Evolutionary conservation across 192 early-diverging fungal species (phyloP).

Genomic region (Dissophora globulifera): DNA sequence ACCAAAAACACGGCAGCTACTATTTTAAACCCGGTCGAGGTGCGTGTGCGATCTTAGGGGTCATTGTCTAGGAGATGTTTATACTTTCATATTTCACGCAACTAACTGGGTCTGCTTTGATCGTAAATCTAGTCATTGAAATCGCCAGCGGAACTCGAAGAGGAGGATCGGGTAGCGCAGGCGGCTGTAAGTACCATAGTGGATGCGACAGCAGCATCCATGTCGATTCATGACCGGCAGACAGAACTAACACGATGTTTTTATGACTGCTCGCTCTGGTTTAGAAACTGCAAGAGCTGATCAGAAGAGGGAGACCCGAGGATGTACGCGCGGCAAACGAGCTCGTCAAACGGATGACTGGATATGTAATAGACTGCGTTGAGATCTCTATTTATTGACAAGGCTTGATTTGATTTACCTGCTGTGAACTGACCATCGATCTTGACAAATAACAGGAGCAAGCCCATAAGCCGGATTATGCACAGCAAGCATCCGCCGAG

Average conservation of each 20-base stretch:
- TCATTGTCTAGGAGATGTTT: no score
- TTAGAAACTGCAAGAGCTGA: conserved; percentile 95
- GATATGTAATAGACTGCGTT: conserved; percentile 72
- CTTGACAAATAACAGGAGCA: conserved; percentile 68
- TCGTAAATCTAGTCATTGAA: conserved; percentile 71
- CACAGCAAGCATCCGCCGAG: conserved; percentile 82
- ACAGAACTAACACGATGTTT: no score
- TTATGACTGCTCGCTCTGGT: no score
- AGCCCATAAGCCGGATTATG: conserved; percentile 83
- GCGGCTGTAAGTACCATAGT: conserved; percentile 83
- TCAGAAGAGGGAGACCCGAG: conserved; percentile 91
- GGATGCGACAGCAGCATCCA: no score
- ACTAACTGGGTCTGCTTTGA: no score
- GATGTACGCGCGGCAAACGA: conserved; percentile 96
- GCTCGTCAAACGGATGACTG: conserved; percentile 98
- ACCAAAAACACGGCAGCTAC: conserved; percentile 67
- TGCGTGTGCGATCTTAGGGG: conserved; percentile 27
- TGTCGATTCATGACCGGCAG: no score
- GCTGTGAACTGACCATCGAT: not conserved
- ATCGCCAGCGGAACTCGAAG: conserved; percentile 94
- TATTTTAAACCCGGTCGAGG: conserved; percentile 69
- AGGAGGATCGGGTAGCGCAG: conserved; percentile 89
- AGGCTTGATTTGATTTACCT: no score
- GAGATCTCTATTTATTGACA: no score
- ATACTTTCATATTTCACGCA: no score